Base-by-base conservation (phyloP, 2,329 filamentous ascomycete species). In the Dactylella cylindrospora region DNA sequence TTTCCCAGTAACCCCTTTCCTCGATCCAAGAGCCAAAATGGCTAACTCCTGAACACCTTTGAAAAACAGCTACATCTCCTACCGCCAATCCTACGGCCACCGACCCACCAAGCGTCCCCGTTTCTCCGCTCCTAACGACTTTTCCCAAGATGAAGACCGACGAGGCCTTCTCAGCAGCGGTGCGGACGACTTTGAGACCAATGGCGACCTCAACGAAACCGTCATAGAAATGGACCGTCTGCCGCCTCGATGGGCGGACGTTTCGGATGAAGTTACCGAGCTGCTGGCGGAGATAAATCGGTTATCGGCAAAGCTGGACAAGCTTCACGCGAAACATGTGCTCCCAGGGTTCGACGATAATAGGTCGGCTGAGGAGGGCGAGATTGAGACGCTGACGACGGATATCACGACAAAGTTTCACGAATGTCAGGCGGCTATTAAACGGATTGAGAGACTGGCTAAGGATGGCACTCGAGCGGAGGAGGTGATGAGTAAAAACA, bases 171-270 rank as follows among this genome's bases (percentile, higher is more conserved):
- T 98, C 72, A 87, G 90, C 65, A 79, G 83, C 51, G 83, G 81
- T 69, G 84, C 85, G 68, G 90, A 86, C 72, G 88, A 95, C 52
- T 46, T 66, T 26, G 65, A 53, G 7, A 59, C 59, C 36, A 60
- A 59, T 74, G 90, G 90, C 71, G 91, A 97, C 74, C 25, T 26
- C 3, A 39, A 29, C 29, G 59, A 64, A 26, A 87, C 88, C 15
- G 84, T 98, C 54, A 97, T 98, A 70, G 93, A 98, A 77, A 97
- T 98, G 93, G 91, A 97, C 74, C 77, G 95, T 31, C 79, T 98
- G 13, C 93, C 93, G 19, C 93, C 93, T 47, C 84, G 93, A 62
- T 98, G 93, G 93, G 86, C 91, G 57, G 93, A 98, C 71, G 80
- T 95, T 59, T 90, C 90, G 70, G 93, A 97, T 72, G 90, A 97